Conservation (phyloP, 306 rosid genomes). For the Fragaria iinumae region DNA sequence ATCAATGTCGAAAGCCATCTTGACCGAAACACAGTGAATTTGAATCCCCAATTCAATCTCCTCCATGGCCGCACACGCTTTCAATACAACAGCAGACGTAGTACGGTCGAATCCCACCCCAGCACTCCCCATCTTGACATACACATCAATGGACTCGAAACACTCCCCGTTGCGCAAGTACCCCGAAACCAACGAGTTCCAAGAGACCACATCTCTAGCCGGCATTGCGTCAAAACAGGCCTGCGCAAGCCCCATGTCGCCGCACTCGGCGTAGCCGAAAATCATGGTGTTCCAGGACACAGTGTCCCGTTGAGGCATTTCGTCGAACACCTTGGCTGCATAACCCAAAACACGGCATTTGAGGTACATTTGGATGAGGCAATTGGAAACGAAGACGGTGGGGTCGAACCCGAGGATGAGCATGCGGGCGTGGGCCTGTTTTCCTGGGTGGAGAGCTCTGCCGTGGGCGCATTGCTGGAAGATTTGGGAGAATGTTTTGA, state of each 20-base stretch:
- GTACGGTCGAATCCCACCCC: constrained; percentile 49
- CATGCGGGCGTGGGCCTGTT: constrained; percentile 76
- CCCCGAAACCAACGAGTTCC: constrained; percentile 78
- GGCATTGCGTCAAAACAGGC: constrained; percentile 60
- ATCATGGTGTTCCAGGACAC: constrained; percentile 85
- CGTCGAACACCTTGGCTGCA: constrained; percentile 58
- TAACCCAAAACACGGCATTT: constrained; percentile 44
- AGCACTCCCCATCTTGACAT: constrained; percentile 45
- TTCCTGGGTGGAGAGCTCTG: constrained; percentile 52
- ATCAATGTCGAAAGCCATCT: constrained; percentile 55
- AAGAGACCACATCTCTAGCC: constrained; percentile 68
- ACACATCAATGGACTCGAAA: constrained; percentile 37
- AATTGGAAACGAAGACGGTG: constrained; percentile 64
- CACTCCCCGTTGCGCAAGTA: constrained; percentile 46
- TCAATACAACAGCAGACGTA: constrained; percentile 58
- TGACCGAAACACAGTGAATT: constrained; percentile 62
- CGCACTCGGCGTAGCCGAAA: constrained; percentile 56
- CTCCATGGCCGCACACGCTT: constrained; percentile 57
- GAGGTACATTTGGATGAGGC: constrained; percentile 61
- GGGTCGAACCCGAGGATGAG: constrained; percentile 61
- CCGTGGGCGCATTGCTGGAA: constrained; percentile 68
- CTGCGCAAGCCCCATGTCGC: constrained; percentile 48
- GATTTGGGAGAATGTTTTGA: constrained; percentile 61
- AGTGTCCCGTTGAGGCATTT: constrained; percentile 50
- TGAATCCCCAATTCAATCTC: constrained; percentile 57